phyloP scores from a whole-genome alignment of 768 basidiomycete genomes.

The Multifurca ochricompacta region DNA sequence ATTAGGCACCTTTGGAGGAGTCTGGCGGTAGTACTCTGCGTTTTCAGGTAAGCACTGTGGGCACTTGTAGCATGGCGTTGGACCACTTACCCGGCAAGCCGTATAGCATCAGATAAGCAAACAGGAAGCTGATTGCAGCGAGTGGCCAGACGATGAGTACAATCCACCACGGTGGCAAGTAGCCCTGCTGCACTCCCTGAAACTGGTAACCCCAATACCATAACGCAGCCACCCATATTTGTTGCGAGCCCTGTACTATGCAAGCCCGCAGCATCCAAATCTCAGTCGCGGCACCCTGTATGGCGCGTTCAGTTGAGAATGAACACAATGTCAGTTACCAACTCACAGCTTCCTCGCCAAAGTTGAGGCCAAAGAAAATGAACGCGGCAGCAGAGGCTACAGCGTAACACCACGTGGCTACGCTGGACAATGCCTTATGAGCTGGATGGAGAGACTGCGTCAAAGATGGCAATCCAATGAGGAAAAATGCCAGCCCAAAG shows the following conservation, averaged over 20 bases:
- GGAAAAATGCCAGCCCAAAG: conserved; percentile 84
- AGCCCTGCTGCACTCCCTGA: conserved; percentile 43
- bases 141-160: conserved; percentile 77
- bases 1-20: conserved; percentile 90
- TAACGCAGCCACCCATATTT: conserved; percentile 90
- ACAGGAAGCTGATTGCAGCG: conserved; percentile 62
- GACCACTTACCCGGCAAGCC: conserved; percentile 68
- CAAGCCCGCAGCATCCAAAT: conserved; percentile 90
- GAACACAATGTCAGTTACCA: neutral
- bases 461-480: conserved; percentile 84
- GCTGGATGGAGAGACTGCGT: conserved; percentile 47
- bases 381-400: conserved; percentile 90
- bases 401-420: conserved; percentile 89
- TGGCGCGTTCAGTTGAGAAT: conserved; percentile 8
- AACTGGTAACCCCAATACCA: conserved; percentile 95
- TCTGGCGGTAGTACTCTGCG: conserved; percentile 81
- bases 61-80: neutral
- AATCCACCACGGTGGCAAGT: conserved; percentile 78
- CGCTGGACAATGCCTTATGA: conserved; percentile 61
- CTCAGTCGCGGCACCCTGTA: conserved; percentile 85
- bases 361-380: conserved; percentile 91
- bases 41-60: conserved; percentile 14
- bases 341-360: conserved; percentile 88
- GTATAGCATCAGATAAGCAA: conserved; percentile 76
- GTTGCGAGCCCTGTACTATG: conserved; percentile 90